Percentiles rank a stretch among this genome's conserved stretches.
Conservation (phyloP, 2,329 filamentous ascomycete species). For the Cladosporium sp. region DNA sequence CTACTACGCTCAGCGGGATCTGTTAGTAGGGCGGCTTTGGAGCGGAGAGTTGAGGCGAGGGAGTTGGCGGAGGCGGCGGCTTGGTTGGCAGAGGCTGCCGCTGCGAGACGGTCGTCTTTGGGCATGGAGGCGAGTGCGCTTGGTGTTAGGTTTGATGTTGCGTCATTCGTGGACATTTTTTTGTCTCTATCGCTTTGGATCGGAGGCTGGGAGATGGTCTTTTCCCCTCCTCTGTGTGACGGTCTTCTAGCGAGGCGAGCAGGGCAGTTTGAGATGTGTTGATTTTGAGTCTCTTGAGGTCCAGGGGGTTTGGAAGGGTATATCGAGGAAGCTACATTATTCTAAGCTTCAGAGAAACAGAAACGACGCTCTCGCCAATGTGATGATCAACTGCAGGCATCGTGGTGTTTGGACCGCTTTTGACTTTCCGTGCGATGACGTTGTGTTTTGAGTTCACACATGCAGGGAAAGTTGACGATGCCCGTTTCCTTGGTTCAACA, state of each 20-base stretch:
- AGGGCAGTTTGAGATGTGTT: not conserved
- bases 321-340: not conserved
- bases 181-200: not conserved
- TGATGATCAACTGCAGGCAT: not conserved
- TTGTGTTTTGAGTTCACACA: not conserved
- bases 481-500: not conserved
- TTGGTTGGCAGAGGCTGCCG: constrained; percentile 5
- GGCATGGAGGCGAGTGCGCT: constrained; percentile 2
- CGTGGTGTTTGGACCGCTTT: not conserved
- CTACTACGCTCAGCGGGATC: constrained; percentile 25
- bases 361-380: not conserved
- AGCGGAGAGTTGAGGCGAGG: constrained; percentile 14
- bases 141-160: not conserved
- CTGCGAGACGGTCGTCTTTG: constrained; percentile 9
- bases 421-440: constrained; percentile 2
- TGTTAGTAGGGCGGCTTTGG: constrained; percentile 19
- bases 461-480: not conserved
- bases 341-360: not conserved
- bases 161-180: not conserved
- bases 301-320: no score
- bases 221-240: not conserved
- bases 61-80: constrained; percentile 6
- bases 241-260: not conserved
- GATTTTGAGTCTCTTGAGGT: not conserved
- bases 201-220: not conserved